Base-by-base conservation (phyloP, 176 grass and related monocot genomes). In the Avena sativa region DNA sequence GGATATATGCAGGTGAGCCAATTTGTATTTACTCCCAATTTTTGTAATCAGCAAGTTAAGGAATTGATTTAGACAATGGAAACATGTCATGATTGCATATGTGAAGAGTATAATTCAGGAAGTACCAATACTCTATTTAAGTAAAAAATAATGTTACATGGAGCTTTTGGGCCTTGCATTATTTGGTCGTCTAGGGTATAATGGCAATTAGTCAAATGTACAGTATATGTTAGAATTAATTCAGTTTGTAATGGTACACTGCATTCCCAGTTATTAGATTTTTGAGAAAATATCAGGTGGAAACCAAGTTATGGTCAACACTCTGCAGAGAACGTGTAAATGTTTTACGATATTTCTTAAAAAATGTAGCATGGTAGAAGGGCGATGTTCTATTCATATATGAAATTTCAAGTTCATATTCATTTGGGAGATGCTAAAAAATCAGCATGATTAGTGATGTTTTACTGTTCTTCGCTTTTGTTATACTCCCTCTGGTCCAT, bases 1-100 rank as follows among this genome's bases (percentile, higher is more conserved):
- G 97, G 97, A 79, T 99, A 87, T 79, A 99, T 94, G 97, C 97
- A 99, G 97, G 97, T 99, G 44, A 79, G 80, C 64, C 32, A 52
- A 63, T 61, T 55, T 71, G 60, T 64, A 68, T 87, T 47, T 89
- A 51, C 26, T 84, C 49, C 56, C 82, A 49, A 26, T 55, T 82
- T 82, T 91, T 15, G 9, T 79, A 9, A 49, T 53, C 23, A 69
- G 38, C 74, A 79, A 43, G 58, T 67, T 4, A 59, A 75, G 20
- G 26, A 68, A 58, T 75, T 74, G 55, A 40, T 59, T 26, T 26
- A 59, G 25, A 55, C 36, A 55, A 9, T 43, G 50, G 9, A 55
- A 82, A 85, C 64, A 67, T 36, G 64, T 17, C 64, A 34, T 36
- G 14, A 36, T 16, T 67, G 14, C 64, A 36, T 67, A 67, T 67